Evolutionary conservation across 2,329 filamentous ascomycete genomes (phyloP), one percentile per base, ranked within the genome.

Genomic region (Trichoderma arundinaceum): DNA sequence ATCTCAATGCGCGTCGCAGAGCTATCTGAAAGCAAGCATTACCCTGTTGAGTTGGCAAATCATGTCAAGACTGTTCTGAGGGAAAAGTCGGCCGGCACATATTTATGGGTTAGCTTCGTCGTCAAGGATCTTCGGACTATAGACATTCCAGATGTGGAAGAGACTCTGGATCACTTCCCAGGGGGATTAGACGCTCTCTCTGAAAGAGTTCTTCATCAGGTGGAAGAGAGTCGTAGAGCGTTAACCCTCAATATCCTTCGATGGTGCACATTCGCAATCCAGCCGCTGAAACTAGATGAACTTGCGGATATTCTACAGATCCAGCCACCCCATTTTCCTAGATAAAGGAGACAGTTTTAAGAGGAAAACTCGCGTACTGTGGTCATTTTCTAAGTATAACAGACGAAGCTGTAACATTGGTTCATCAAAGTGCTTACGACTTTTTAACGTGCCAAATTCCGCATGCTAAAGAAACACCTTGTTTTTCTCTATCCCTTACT

Each of bases 361-460:
- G 33, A 60, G 33, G 33, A 3, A 60, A 51, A 5, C 35, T 60
- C 1, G 2, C 8, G 13, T 39, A 32, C 33, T 51, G 44, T 1
- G 57, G 57, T 4, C 56, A 59, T 12, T 49, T 59, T 1, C 1
- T 60, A 22, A 60, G 2, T 5, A 51, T 41, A 7, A 19, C 33
- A 0, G 4, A 51, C 12, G 2, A 41, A 2, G 7, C 15, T 13
- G 13, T 9, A 17, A 39, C 32, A 2, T 28, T 60, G 5, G 44
- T 60, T 17, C 57, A 60, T 7, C 57, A 51, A 10, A 60, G 57
- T 10, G 57, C 57, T 9, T 33, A 32, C 4, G 57, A 60, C 7
- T 60, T 60, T 32, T 4, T 60, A 2, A 49, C 19, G 7, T 8
- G 13, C 1, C 8, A 2, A 17, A 10, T n/a, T 41, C 2, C 19